Percentiles rank a stretch among this genome's conserved stretches.
Conservation (phyloP, 2,329 filamentous ascomycete genomes). For the Fusarium mundagurra region DNA sequence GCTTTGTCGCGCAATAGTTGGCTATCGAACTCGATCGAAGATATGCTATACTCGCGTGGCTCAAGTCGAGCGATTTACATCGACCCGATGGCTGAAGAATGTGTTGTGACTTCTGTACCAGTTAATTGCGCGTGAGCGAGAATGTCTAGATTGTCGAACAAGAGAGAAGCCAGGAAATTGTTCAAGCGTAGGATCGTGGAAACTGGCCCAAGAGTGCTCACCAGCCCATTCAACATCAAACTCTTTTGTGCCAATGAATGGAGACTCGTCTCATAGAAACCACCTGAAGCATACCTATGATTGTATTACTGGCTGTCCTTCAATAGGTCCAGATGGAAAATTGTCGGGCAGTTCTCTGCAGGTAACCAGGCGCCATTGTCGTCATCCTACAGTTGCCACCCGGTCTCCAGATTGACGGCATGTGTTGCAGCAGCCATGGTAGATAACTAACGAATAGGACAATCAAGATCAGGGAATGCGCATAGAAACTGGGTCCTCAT, state of each 20-base stretch:
- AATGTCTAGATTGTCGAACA: not conserved
- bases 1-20: rapidly evolving
- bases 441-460: no score
- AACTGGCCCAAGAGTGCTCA: not conserved
- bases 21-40: not conserved
- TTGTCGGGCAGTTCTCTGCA: not conserved
- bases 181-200: no score
- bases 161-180: no score
- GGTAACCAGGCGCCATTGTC: no score
- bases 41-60: not conserved
- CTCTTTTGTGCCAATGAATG: no score
- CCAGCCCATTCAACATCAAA: not conserved
- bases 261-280: no score
- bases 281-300: no score
- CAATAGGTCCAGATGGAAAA: no score
- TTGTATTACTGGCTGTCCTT: no score
- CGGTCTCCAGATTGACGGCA: no score
- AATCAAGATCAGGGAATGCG: not conserved
- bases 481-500: not conserved
- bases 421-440: not conserved
- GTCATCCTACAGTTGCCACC: rapidly evolving
- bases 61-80: rapidly evolving
- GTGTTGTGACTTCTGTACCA: rapidly evolving
- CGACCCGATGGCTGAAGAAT: not conserved
- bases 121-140: rapidly evolving